phyloP scores from a whole-genome alignment of 1,284 basidiomycete species.

The Malassezia cuniculi region DNA sequence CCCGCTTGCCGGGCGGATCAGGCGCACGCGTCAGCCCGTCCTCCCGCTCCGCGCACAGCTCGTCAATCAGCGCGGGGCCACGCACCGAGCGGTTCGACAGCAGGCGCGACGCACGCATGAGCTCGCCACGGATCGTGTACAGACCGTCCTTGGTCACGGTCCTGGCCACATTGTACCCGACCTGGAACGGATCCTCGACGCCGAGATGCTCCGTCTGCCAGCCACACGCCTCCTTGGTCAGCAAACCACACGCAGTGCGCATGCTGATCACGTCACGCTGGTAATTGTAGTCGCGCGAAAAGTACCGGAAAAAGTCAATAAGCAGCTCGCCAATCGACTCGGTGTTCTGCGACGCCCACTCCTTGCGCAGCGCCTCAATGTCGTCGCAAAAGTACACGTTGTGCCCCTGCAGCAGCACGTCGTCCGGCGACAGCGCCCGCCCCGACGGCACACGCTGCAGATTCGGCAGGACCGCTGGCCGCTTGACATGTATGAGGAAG shows the following conservation, averaged over 20 bases:
- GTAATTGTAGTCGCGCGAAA: constrained; percentile 82
- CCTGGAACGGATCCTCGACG: constrained; percentile 82
- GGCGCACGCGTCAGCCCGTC: constrained; percentile 39
- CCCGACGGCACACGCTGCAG: constrained; percentile 45
- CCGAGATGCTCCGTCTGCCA: constrained; percentile 64
- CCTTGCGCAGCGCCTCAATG: constrained; percentile 72
- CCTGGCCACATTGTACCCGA: constrained; percentile 83
- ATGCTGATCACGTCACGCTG: constrained; percentile 83
- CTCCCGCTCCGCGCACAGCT: constrained; percentile 42
- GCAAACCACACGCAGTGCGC: constrained; percentile 58
- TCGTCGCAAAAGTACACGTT: constrained; percentile 82
- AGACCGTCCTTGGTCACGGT: constrained; percentile 93
- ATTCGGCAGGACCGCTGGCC: constrained; percentile 42
- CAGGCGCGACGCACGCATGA: constrained; percentile 77
- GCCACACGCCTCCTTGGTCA: constrained; percentile 80
- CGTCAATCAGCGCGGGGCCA: constrained; percentile 28
- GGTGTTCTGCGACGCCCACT: constrained; percentile 84
- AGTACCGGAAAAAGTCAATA: constrained; percentile 96
- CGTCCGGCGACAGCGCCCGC: constrained; percentile 50
- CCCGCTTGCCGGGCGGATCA: constrained; percentile 18
- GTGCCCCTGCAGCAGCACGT: constrained; percentile 57
- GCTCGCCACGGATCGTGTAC: constrained; percentile 92
- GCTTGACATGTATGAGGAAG: constrained; percentile 88
- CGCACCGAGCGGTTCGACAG: constrained; percentile 31
- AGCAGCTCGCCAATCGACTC: constrained; percentile 89